These are phyloP conservation scores for Lonicera japonica DNA, from an alignment of 129 eudicot genomes.

Conservation along the genomic window DNA sequence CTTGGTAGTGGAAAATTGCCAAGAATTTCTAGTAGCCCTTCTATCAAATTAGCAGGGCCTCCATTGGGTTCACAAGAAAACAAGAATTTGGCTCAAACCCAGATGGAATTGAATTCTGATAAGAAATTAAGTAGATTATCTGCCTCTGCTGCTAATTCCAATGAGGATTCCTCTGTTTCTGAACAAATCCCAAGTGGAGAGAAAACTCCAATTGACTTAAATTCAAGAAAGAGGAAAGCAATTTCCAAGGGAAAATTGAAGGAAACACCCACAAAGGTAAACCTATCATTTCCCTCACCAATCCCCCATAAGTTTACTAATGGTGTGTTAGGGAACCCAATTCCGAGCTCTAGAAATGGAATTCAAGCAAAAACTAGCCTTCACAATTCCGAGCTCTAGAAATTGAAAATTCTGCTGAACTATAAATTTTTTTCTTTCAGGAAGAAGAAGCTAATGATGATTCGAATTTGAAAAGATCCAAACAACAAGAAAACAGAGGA, in stretches of 20 bases:
- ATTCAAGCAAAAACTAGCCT: too few relatives aligned
- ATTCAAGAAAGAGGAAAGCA: slow-evolving; percentile 60
- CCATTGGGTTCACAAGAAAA: slow-evolving; percentile 23
- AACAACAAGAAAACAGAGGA: slow-evolving; percentile 15
- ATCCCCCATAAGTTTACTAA: too few relatives aligned
- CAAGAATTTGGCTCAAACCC: slow-evolving; percentile 25
- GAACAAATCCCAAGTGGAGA: slow-evolving; percentile 53
- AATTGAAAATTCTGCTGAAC: neutral
- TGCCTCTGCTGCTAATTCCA: slow-evolving; percentile 38
- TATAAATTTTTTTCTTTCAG: slow-evolving; percentile 23
- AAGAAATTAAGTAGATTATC: slow-evolving; percentile 23
- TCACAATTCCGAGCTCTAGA: too few relatives aligned
- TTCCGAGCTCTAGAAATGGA: too few relatives aligned
- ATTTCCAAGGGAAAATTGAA: slow-evolving; percentile 49
- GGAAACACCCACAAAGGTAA: slow-evolving; percentile 39
- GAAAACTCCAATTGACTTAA: slow-evolving; percentile 24
- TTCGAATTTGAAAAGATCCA: slow-evolving; percentile 38
- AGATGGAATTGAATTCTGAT: slow-evolving; percentile 20
- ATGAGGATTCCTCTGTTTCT: slow-evolving; percentile 76
- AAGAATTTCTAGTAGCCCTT: slow-evolving; percentile 68
- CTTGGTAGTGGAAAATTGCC: slow-evolving; percentile 34
- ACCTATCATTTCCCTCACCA: neutral
- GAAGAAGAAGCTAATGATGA: slow-evolving; percentile 41
- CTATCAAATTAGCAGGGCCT: slow-evolving; percentile 49
- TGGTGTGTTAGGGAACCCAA: too few relatives aligned